These are phyloP conservation scores for Tolypocladium ovalisporum DNA, from an alignment of 2,329 filamentous ascomycete genomes.

Conservation along the genomic window DNA sequence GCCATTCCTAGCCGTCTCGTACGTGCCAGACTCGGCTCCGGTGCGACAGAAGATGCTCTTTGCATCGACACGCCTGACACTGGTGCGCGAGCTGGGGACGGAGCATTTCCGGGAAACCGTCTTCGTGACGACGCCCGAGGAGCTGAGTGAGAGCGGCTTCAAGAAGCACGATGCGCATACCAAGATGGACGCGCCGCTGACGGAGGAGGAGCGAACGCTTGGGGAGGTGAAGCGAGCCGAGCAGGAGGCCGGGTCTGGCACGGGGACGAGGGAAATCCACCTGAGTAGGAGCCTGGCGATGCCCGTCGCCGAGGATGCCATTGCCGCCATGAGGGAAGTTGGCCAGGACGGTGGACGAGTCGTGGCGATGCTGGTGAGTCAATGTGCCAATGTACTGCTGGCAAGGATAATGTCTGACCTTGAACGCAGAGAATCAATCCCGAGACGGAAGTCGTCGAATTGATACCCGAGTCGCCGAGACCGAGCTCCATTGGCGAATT, in stretches of 20 bases:
- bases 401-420: neutral
- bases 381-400: neutral
- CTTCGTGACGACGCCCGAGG: conserved; percentile 58
- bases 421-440: conserved; percentile 56
- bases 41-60: conserved; percentile 84
- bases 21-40: conserved; percentile 67
- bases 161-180: conserved; percentile 60
- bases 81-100: conserved; percentile 65
- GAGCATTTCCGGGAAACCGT: conserved; percentile 71
- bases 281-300: conserved; percentile 46
- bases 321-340: conserved; percentile 51
- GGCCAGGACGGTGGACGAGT: conserved; percentile 36
- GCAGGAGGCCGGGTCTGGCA: conserved; percentile 61
- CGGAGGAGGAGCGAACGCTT: conserved; percentile 63
- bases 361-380: conserved; percentile 55
- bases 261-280: conserved; percentile 46
- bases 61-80: conserved; percentile 63
- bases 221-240: conserved; percentile 66
- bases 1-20: conserved; percentile 61
- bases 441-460: conserved; percentile 55
- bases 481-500: conserved; percentile 49
- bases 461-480: conserved; percentile 42
- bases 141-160: conserved; percentile 62
- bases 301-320: conserved; percentile 51
- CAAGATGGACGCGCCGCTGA: conserved; percentile 56